Conservation (phyloP, 129 eudicot genomes). For the Dittrichia graveolens region DNA sequence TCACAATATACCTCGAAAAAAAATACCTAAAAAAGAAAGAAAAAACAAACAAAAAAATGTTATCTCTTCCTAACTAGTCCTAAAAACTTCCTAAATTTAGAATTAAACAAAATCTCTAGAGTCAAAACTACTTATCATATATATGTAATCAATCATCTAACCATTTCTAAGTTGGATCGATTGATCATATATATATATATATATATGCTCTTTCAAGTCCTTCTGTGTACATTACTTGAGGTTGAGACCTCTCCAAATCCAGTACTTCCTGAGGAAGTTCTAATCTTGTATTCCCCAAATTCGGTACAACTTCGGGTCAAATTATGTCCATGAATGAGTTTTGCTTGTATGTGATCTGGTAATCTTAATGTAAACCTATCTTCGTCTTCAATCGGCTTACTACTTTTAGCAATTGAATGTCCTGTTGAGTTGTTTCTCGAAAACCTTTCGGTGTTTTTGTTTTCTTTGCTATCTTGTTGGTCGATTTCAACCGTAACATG, state of each 20-base stretch:
- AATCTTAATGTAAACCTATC: constrained; percentile 66
- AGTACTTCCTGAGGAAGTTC: constrained; percentile 31
- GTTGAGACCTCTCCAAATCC: constrained; percentile 60
- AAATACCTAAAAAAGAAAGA: constrained; percentile 9
- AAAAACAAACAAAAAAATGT: constrained; percentile 31
- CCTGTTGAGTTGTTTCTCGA: constrained; percentile 85
- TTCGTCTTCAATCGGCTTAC: constrained; percentile 32
- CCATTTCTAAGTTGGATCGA: neutral
- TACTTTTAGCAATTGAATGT: constrained; percentile 57
- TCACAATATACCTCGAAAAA: neutral
- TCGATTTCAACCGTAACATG: constrained; percentile 28
- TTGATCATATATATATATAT: constrained; percentile 4
- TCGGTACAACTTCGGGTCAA: constrained; percentile 61
- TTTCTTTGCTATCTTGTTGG: constrained; percentile 12
- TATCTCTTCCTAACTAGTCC: constrained; percentile 33
- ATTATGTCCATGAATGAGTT: constrained; percentile 54
- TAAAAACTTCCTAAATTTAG: constrained; percentile 26
- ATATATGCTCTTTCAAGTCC: neutral
- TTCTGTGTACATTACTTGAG: constrained; percentile 30
- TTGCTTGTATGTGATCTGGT: constrained; percentile 63
- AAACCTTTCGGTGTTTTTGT: constrained; percentile 35
- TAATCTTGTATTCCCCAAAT: constrained; percentile 55
- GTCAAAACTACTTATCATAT: constrained; percentile 9
- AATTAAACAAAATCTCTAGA: constrained; percentile 23
- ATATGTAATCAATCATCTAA: constrained; percentile 11